Evolutionary conservation across 306 rosid species (phyloP), one percentile per base, ranked within the genome.

Genomic region (Mucuna pruriens): DNA sequence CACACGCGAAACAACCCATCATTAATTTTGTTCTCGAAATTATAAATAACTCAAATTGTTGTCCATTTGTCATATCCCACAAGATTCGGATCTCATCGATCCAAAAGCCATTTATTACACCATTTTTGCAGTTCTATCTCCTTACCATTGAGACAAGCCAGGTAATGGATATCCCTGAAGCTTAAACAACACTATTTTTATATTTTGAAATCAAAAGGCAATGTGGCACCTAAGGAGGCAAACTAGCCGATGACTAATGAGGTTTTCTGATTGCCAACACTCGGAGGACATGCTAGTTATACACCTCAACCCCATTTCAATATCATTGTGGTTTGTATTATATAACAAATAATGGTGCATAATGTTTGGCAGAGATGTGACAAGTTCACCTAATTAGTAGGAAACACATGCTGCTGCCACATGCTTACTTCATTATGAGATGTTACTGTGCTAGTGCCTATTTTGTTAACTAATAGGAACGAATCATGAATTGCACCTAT

Each of bases 401-500:
- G 71, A 26, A 23, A 49, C 94, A 90, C 89, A 80, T 85, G 89
- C 73, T 75, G n/a, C n/a, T n/a, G n/a, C n/a, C n/a, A n/a, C 83
- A 81, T 78, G n/a, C n/a, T n/a, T n/a, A n/a, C n/a, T 68, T 62
- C 9, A 71, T 62, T 33, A 7, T 39, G 19, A 46, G 11, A 62
- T n/a, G 36, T 23, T 58, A 12, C 38, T 26, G 34, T 60, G 19
- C 3, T 60, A n/a, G n/a, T n/a, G 8, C 40, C 58, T 10, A 39
- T 65, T 61, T 76, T 46, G 2, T 48, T 71, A 46, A 61, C 38
- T 72, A 46, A 46, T 20, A 20, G 40, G 19, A 77, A 36, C 38
- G 4, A 69, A 74, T 42, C 39, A 58, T 8, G 51, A 38, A 31
- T 77, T 61, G 52, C 42, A n/a, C 39, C 51, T 79, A 79, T 79